These are phyloP conservation scores for Pseudocercospora fijiensis DNA, from an alignment of 2,329 filamentous ascomycete genomes.

Conservation along the genomic window DNA sequence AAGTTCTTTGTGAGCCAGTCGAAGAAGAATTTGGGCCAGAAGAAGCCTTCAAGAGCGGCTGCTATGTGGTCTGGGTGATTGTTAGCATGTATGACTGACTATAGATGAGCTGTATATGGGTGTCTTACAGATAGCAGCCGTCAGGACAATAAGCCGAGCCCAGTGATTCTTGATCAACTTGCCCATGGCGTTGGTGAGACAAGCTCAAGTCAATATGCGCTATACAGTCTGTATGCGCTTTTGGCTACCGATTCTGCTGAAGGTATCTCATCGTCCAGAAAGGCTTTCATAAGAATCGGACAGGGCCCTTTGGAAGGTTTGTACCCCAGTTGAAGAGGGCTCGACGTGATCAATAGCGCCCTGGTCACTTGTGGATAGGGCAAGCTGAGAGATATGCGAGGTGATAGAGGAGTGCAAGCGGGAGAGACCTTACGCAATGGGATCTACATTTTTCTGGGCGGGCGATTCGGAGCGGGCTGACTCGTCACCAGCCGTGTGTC, in stretches of 20 bases:
- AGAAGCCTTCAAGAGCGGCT: constrained; percentile 81
- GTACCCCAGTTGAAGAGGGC: neutral
- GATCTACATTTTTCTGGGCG: constrained; percentile 8
- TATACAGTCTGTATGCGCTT: constrained; percentile 15
- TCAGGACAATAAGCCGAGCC: constrained; percentile 89
- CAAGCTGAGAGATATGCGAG: constrained; percentile 16
- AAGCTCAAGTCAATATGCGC: constrained; percentile 11
- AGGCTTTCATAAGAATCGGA: constrained; percentile 4
- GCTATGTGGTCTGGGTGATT: constrained; percentile 72
- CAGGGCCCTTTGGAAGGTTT: constrained; percentile 3
- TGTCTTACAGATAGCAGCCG: constrained; percentile 69
- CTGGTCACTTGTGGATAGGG: neutral
- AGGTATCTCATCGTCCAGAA: constrained; percentile 20
- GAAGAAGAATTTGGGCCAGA: constrained; percentile 99
- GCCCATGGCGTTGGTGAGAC: constrained; percentile 65
- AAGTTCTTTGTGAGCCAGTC: constrained; percentile 92
- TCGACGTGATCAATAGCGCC: constrained; percentile 6
- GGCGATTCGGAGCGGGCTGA: constrained; percentile 13
- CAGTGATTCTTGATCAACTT: constrained; percentile 99
- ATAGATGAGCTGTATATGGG: neutral
- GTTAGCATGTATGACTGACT: constrained; percentile 6
- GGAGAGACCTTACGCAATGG: constrained; percentile 13
- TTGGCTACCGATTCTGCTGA: constrained; percentile 17
- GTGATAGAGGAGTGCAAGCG: constrained; percentile 21
- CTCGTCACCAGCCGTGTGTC: constrained; percentile 18